A percentile compares a stretch with the other conserved stretches of the same genome.
Conservation (phyloP, 1,284 basidiomycete species). For the Heliocybe sulcata region DNA sequence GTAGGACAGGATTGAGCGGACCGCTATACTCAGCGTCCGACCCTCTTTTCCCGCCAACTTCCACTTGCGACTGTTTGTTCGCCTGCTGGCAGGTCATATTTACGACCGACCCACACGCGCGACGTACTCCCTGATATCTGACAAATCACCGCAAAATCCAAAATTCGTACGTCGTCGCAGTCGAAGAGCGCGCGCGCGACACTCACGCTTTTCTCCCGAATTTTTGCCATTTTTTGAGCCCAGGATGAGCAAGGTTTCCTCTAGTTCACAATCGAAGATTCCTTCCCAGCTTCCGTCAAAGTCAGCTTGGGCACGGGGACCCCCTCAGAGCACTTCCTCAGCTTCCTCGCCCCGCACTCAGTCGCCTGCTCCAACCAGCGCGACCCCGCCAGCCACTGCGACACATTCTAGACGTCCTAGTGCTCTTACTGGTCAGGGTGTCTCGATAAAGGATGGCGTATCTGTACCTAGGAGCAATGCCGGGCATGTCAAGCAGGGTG, state of each 20-base stretch:
- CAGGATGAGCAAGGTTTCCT: conserved; percentile 85
- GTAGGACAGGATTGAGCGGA: conserved; percentile 1
- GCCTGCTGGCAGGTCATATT: conserved; percentile 88
- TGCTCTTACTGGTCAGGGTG: conserved; percentile 51
- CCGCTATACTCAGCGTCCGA: conserved; percentile 1
- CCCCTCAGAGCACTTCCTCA: conserved; percentile 51
- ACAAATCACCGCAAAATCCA: conserved; percentile 32
- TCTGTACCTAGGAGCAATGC: conserved; percentile 50
- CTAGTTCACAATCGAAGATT: conserved; percentile 63
- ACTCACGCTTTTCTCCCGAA: neutral
- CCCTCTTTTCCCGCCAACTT: neutral
- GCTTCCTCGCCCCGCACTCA: conserved; percentile 65
- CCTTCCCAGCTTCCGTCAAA: conserved; percentile 60
- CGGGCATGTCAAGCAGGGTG: conserved; percentile 59
- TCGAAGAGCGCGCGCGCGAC: neutral
- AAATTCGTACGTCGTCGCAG: conserved; percentile 46
- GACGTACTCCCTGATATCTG: conserved; percentile 23
- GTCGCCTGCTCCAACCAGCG: conserved; percentile 55
- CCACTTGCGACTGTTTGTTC: conserved; percentile 39
- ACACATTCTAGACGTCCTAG: conserved; percentile 70
- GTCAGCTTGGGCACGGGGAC: conserved; percentile 82
- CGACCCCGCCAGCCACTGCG: conserved; percentile 36
- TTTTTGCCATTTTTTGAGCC: conserved; percentile 1
- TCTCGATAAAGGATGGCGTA: conserved; percentile 71
- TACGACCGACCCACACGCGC: conserved; percentile 70